phyloP scores from a whole-genome alignment of 176 grass and related monocot genomes.

The Chloris gayana region DNA sequence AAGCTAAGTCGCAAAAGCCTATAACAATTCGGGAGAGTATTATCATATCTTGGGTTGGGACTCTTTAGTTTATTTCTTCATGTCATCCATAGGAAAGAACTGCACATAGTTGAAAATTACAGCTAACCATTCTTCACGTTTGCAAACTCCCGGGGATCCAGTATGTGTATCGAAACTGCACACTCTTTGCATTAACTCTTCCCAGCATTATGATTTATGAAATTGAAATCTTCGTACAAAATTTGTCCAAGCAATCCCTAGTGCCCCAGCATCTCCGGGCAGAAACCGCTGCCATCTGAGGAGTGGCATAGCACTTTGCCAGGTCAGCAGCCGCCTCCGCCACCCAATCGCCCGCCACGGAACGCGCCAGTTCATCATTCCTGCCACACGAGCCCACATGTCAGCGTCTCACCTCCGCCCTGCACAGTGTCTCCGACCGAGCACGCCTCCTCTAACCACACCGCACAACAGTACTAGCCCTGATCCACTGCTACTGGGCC shows the following conservation, averaged over 20 bases:
- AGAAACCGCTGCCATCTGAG: not conserved
- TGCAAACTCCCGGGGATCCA: not conserved
- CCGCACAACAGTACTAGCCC: rapidly evolving
- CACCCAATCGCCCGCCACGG: not conserved
- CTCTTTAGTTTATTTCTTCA: not conserved
- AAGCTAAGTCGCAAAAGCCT: no score
- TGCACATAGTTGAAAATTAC: not conserved
- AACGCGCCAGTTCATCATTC: not conserved
- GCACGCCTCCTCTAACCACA: not conserved
- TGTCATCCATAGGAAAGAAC: not conserved
- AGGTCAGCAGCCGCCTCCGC: not conserved
- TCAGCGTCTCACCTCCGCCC: not conserved
- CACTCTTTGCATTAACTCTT: not conserved
- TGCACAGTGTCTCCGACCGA: not conserved
- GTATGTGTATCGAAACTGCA: not conserved
- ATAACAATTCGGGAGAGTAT: not conserved
- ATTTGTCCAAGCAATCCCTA: not conserved
- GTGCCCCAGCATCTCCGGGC: not conserved
- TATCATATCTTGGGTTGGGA: not conserved
- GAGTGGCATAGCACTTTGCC: constrained; percentile 11
- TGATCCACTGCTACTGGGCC: not conserved
- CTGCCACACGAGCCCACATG: not conserved
- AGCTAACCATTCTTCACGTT: constrained; percentile 2
- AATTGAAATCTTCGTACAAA: not conserved
- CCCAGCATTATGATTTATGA: not conserved